Evolutionary conservation across 495 filamentous ascomycete species (phyloP).

Genomic region (Aspergillus incahuasiensis): DNA sequence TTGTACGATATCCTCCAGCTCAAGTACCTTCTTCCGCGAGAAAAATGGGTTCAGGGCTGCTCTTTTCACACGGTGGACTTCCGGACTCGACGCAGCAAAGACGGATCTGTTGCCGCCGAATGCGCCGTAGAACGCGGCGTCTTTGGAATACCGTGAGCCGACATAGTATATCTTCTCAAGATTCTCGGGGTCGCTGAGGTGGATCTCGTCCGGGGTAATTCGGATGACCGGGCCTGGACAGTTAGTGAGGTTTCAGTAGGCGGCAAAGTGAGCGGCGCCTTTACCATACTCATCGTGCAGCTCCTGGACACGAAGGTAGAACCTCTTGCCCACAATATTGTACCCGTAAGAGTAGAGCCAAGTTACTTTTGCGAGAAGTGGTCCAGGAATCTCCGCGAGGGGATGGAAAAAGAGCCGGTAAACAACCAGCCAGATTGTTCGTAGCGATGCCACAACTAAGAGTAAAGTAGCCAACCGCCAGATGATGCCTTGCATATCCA

Average conservation of each 20-base stretch:
- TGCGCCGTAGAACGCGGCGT: constrained; percentile 17
- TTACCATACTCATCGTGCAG: constrained; percentile 19
- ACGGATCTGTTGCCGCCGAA: constrained; percentile 15
- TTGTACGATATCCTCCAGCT: constrained; percentile 28
- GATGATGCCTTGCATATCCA: neutral
- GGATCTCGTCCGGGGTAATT: constrained; percentile 34
- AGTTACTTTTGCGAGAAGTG: constrained; percentile 12
- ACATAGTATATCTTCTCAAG: constrained; percentile 36
- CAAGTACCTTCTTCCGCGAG: constrained; percentile 31
- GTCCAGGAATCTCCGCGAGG: constrained; percentile 21
- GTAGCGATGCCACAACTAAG: neutral
- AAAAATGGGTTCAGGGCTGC: constrained; percentile 38
- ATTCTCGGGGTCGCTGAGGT: constrained; percentile 34
- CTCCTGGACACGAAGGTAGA: constrained; percentile 17
- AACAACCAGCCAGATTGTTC: constrained; percentile 4
- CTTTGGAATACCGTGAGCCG: constrained; percentile 27
- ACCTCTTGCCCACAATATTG: constrained; percentile 10
- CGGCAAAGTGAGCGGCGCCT: neutral
- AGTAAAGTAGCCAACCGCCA: constrained; percentile 6
- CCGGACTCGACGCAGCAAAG: constrained; percentile 22
- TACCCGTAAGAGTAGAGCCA: constrained; percentile 19
- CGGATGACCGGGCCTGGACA: constrained; percentile 27
- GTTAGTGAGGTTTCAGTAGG: neutral
- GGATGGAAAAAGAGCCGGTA: constrained; percentile 30
- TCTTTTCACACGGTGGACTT: constrained; percentile 32